Base-by-base conservation (phyloP, 768 basidiomycete genomes). In the Pisolithus sp. region DNA sequence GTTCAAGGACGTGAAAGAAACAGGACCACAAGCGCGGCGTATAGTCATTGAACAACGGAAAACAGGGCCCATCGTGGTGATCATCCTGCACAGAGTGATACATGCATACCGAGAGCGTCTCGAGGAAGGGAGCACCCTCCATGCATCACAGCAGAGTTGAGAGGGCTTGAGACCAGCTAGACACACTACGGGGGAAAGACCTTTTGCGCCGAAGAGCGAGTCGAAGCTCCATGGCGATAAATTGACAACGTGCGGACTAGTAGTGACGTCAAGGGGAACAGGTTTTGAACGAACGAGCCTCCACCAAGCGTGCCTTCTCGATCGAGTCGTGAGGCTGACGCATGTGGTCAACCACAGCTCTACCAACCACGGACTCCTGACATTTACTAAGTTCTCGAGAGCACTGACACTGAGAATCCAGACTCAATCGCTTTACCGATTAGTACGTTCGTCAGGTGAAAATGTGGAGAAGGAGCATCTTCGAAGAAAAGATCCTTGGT, bases 141-240 rank as follows among this genome's bases (percentile, higher is more conserved):
- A 76, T 80, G 67, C 87, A 89, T 21, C 82, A 80, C 50, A 77
- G 61, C 20, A 92, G 77, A 15, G 86, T 86, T 20, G 81, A 82
- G 58, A 88, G 83, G 2, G 86, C 88, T 59, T 89, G 86, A 7
- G 84, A 80, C 48, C 85, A 80, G 65, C 82, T 87, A 7, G 88
- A 89, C 45, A 92, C 86, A 55, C 78, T 82, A 46, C 91, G 76
- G 51, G 76, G 76, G 63, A 92, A 86, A 0, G 85, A 81, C 59
- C 73, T 79, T 64, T 82, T 84, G 44, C 89, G 79, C 83, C 84
- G 86, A 48, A 89, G 75, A 26, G 83, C 82, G 5, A 88, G 83
- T 36, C 83, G 80, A n/a, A 90, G 70, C 64, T 89, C 87, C 83
- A 90, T 85, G 1, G 89, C n/a, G 73, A 73, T 9, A 76, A 66